Evolutionary conservation across 768 basidiomycete genomes (phyloP).

Genomic region (Mycena epipterygia): DNA sequence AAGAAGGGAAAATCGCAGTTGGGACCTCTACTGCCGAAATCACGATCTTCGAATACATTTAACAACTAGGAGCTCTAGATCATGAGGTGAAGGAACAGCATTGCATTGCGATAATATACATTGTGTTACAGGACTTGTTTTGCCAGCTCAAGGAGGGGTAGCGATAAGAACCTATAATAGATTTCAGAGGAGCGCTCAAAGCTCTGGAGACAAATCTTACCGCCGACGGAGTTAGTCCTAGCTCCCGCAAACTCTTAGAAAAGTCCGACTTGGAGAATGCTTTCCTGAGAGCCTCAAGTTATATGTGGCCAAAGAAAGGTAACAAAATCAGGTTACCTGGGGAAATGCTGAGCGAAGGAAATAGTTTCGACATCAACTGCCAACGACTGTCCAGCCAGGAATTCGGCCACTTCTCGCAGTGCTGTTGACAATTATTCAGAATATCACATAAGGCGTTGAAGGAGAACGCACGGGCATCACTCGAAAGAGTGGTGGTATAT

Average conservation of each 20-base stretch:
- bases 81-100: constrained; percentile 6
- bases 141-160: constrained; percentile 49
- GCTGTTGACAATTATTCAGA: constrained; percentile 57
- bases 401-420: constrained; percentile 89
- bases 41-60: constrained; percentile 64
- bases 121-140: constrained; percentile 31
- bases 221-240: constrained; percentile 93
- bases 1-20: constrained; percentile 61
- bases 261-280: constrained; percentile 81
- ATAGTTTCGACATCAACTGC: constrained; percentile 83
- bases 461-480: constrained; percentile 75
- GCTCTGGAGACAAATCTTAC: constrained; percentile 57
- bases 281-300: constrained; percentile 70
- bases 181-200: constrained; percentile 5
- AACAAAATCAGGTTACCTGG: constrained; percentile 66
- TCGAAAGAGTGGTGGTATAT: constrained; percentile 84
- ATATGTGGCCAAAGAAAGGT: constrained; percentile 3
- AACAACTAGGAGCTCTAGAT: constrained; percentile 25
- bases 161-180: constrained; percentile 68
- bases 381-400: constrained; percentile 80
- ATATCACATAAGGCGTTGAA: constrained; percentile 1
- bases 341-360: constrained; percentile 85
- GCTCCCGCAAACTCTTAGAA: constrained; percentile 81
- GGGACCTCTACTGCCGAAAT: constrained; percentile 63
- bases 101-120: constrained; percentile 31